Evolutionary conservation across 257 asterid genomes (phyloP).

Genomic region (Przewalskia tangutica): DNA sequence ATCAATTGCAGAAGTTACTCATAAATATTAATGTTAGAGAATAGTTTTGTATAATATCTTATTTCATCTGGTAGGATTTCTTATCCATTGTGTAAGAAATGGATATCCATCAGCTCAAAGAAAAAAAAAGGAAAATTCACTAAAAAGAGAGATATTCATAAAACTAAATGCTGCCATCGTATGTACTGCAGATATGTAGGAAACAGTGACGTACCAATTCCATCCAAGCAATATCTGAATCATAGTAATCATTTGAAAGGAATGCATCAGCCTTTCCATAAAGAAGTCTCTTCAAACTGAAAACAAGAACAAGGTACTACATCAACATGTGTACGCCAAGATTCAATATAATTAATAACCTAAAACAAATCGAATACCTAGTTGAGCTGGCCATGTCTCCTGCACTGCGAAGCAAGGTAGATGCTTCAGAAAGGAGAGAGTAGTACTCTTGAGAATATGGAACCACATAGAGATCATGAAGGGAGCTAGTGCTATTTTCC

Average conservation of each 20-base stretch:
- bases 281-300: conserved; percentile 82
- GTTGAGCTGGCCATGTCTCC: conserved; percentile 58
- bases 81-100: no score
- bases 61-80: no score
- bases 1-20: no score
- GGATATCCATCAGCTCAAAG: no score
- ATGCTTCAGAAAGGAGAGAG: conserved; percentile 50
- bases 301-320: conserved; percentile 7
- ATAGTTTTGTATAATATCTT: no score
- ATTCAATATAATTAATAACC: neutral
- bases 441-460: conserved; percentile 71
- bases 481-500: conserved; percentile 11
- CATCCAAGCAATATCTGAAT: conserved; percentile 96
- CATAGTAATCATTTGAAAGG: conserved; percentile 82
- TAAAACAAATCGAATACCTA: conserved; percentile 27
- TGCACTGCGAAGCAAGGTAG: conserved; percentile 63
- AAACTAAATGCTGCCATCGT: no score
- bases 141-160: no score
- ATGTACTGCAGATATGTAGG: neutral
- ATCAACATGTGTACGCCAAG: neutral
- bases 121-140: no score
- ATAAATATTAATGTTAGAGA: no score
- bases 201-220: conserved; percentile 38
- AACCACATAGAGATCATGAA: conserved; percentile 55
- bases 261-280: conserved; percentile 81